A percentile compares a stretch with the other conserved stretches of the same genome.
Evolutionary conservation across 148 eudicot genomes (phyloP).

Genomic region (Dysphania ambrosioides): DNA sequence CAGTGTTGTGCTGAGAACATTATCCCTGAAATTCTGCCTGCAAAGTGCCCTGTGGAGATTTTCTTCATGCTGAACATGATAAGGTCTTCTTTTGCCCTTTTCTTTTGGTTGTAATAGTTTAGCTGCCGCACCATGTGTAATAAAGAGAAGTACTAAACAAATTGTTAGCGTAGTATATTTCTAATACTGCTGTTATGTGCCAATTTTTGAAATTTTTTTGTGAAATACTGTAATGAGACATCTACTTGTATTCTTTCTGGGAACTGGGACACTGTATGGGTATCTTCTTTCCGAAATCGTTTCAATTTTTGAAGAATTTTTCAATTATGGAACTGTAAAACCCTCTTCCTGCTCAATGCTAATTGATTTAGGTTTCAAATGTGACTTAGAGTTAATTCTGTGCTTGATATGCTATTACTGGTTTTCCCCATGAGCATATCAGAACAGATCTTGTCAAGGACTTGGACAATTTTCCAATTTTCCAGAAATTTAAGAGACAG

Average conservation of each 20-base stretch:
- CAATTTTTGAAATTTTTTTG: not conserved
- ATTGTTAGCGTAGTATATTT: conserved; percentile 1
- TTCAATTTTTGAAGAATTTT: too few relatives aligned
- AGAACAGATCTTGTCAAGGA: not conserved
- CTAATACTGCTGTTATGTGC: not conserved
- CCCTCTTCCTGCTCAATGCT: too few relatives aligned
- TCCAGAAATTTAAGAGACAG: not conserved
- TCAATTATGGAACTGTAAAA: too few relatives aligned
- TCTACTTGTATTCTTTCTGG: not conserved
- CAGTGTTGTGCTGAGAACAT: not conserved
- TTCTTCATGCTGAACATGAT: not conserved
- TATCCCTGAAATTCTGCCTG: too few relatives aligned
- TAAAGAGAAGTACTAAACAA: not conserved
- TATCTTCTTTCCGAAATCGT: not conserved
- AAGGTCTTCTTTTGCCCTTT: not conserved
- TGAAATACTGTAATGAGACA: not conserved
- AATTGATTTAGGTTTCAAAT: too few relatives aligned
- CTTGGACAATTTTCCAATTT: not conserved
- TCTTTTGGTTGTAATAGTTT: not conserved
- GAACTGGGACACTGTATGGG: not conserved
- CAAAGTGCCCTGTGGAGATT: too few relatives aligned
- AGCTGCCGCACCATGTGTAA: not conserved
- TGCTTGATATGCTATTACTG: too few relatives aligned
- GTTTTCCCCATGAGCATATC: not conserved
- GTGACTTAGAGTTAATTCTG: too few relatives aligned